Evolutionary conservation across 257 asterid species (phyloP), one percentile per base, ranked within the genome.

Genomic region (Verbena officinalis): DNA sequence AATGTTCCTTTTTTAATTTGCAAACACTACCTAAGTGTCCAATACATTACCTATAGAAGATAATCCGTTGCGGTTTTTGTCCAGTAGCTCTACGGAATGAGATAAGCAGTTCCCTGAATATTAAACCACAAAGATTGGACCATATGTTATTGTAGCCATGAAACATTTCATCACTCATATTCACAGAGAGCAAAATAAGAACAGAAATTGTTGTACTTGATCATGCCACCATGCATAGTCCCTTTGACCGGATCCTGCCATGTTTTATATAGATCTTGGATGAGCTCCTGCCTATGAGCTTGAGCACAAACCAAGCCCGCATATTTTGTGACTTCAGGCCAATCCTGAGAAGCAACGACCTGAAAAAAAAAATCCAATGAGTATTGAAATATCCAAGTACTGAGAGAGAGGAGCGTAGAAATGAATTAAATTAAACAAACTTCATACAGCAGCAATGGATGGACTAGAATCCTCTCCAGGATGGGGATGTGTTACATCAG

Each of bases 401-500:
- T 12, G 19, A 20, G 31, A 53, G 0, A 68, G 5, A 21, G 48
- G 16, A 58, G 7, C 14, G 38, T 9, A 22, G 13, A 1, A 66
- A 61, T 2, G 14, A n/a, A 13, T 8, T 3, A 19, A 58, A 55
- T 30, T 52, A 36, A 14, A 59, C 68, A 36, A 14, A 59, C 68
- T 36, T 7, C 82, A 8, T 84, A 90, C 99, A 39, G 99, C 99
- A 12, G 99, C 99, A 78, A 93, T 93, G 4, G 99, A 93, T 14
- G 99, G 99, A 64, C 99, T 93, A n/a, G 99, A 86, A 70, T 93
- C 99, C 82, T 93, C 99, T 20, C 99, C 99, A 40, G 97, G 99
- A 48, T 90, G 97, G 20, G 97, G 97, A 73, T 93, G 99, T 27
- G 99, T 93, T 56, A 93, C 99, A 75, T 93, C 99, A 64, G 99